A percentile compares a stretch with the other conserved stretches of the same genome.
These are phyloP conservation scores for Fusarium sp. DNA, from an alignment of 2,329 filamentous ascomycete species.

Conservation along the genomic window DNA sequence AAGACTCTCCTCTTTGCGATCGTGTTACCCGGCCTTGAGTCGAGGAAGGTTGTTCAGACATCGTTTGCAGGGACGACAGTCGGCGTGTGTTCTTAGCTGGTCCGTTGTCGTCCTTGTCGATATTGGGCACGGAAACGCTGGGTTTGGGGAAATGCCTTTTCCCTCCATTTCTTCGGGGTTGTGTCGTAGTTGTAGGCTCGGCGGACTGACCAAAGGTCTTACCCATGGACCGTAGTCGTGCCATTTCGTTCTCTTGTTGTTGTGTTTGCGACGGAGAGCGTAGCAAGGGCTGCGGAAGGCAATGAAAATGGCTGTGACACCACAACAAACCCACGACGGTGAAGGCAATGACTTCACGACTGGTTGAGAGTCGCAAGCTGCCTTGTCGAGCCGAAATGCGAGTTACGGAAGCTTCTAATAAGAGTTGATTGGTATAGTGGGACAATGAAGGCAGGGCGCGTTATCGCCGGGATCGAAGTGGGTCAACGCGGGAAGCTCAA, in stretches of 20 bases:
- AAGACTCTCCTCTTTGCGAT: constrained; percentile 8
- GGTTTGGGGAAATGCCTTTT: constrained; percentile 8
- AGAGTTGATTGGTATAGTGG: constrained; percentile 5
- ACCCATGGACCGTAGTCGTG: constrained; percentile 18
- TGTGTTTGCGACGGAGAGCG: constrained; percentile 1
- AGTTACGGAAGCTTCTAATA: neutral
- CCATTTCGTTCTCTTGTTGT: constrained; percentile 24
- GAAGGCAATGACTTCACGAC: neutral
- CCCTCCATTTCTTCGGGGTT: neutral
- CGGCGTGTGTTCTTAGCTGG: constrained; percentile 1
- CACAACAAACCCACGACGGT: neutral
- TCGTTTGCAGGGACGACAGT: constrained; percentile 5
- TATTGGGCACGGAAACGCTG: constrained; percentile 5
- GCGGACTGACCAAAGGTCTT: constrained; percentile 5
- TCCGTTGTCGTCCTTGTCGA: constrained; percentile 4
- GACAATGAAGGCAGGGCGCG: neutral
- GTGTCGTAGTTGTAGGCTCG: neutral
- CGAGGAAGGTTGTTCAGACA: neutral
- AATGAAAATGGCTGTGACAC: neutral
- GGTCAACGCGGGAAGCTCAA: constrained; percentile 21
- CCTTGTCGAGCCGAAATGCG: neutral
- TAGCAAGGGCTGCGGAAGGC: neutral
- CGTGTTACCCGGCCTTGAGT: constrained; percentile 19
- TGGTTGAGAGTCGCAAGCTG: neutral
- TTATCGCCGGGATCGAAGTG: constrained; percentile 17